Percentiles rank a stretch among this genome's conserved stretches.
phyloP scores from a whole-genome alignment of 2,329 filamentous ascomycete genomes.

The Botrytis sinoallii region DNA sequence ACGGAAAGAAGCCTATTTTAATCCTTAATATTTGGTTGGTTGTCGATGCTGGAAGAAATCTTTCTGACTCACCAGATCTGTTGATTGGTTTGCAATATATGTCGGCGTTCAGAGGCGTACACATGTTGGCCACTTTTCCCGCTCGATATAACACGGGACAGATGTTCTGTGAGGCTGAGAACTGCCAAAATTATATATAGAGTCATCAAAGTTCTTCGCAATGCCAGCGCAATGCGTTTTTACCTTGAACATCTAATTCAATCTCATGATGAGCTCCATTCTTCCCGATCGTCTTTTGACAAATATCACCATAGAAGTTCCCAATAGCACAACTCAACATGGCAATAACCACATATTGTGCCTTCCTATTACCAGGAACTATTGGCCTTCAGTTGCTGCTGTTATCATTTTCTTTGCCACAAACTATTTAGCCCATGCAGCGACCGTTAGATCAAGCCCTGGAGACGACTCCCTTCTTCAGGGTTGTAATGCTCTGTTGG shows the following conservation, averaged over 20 bases:
- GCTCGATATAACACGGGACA: background rate
- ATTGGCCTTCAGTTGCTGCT: conserved; percentile 19
- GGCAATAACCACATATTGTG: background rate
- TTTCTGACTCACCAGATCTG: background rate
- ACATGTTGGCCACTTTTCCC: background rate
- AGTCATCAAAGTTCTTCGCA: background rate
- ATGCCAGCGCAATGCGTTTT: background rate
- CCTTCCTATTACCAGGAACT: background rate
- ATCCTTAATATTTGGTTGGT: background rate
- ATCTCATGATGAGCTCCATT: background rate
- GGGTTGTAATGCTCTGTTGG: background rate
- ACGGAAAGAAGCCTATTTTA: background rate
- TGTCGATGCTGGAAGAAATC: background rate
- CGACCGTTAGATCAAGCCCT: conserved; percentile 27
- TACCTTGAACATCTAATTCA: background rate
- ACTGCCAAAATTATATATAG: background rate
- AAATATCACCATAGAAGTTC: background rate
- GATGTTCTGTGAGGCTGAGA: background rate
- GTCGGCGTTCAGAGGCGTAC: background rate
- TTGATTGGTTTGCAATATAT: background rate
- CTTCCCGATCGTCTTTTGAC: background rate
- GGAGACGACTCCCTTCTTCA: conserved; percentile 23
- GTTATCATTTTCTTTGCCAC: conserved; percentile 30
- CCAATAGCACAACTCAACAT: background rate
- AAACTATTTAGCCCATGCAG: conserved; percentile 34